Percentiles rank a stretch among this genome's conserved stretches.
These are phyloP conservation scores for Nakaseomyces bracarensis DNA, from an alignment of 1,139 yeast species.

Conservation along the genomic window DNA sequence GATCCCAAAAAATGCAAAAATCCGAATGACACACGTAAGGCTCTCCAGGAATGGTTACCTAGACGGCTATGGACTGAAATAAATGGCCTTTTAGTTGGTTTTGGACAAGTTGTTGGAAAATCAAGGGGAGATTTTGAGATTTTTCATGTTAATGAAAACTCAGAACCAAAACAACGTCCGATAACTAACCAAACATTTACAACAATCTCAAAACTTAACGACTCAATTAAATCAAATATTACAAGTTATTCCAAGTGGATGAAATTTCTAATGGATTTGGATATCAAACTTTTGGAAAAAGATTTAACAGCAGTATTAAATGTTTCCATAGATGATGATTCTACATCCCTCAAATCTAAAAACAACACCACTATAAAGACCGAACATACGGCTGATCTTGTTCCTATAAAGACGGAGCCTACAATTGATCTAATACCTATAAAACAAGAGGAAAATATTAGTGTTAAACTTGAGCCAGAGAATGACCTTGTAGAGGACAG, in stretches of 20 bases:
- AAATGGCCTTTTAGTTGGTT: conserved; percentile 82
- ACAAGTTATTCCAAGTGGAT: conserved; percentile 8
- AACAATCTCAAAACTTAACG: conserved; percentile 4
- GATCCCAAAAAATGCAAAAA: conserved; percentile 40
- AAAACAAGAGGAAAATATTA: background rate
- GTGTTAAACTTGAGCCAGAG: background rate
- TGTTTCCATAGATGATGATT: background rate
- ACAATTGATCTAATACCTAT: too few species aligned
- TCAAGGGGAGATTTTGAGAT: conserved; percentile 70
- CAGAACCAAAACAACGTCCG: background rate
- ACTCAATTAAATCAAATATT: conserved; percentile 6
- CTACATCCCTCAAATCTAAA: background rate
- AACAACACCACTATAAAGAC: background rate
- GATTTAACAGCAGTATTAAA: background rate
- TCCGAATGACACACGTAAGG: conserved; percentile 69
- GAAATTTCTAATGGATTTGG: conserved; percentile 2
- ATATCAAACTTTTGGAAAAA: background rate
- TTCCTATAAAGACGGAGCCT: too few species aligned
- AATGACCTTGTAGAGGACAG: background rate
- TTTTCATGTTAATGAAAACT: conserved; percentile 37
- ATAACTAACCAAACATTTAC: conserved; percentile 2
- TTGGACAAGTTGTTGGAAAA: conserved; percentile 82
- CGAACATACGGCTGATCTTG: too few species aligned
- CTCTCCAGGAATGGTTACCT: conserved; percentile 70
- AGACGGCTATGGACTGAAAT: conserved; percentile 68